Evolutionary conservation across 139 green algal species (phyloP).

Genomic region (Closterium sp.): DNA sequence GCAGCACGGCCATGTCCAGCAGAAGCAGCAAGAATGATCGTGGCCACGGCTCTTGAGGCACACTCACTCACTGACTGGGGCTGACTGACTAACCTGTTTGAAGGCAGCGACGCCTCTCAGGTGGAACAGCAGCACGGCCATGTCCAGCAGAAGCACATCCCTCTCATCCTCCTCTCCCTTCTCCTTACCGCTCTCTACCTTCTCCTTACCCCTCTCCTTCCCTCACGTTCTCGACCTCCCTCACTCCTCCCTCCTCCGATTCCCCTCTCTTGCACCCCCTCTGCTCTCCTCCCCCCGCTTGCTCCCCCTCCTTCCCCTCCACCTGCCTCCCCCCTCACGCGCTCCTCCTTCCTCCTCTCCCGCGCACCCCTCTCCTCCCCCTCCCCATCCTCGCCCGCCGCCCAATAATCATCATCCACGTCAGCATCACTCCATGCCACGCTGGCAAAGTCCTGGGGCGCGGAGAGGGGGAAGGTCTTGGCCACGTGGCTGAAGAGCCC

Average conservation of each 20-base stretch:
- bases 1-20: too few relatives aligned
- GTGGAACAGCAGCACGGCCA: background rate
- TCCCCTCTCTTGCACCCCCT: background rate
- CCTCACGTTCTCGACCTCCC: background rate
- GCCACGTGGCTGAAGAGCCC: slow-evolving; percentile 67
- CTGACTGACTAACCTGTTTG: background rate
- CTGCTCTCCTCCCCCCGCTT: background rate
- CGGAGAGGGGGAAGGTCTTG: slow-evolving; percentile 43
- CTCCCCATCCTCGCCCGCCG: background rate
- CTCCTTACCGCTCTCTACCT: background rate
- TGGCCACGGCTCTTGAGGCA: too few relatives aligned
- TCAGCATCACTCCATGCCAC: too few relatives aligned
- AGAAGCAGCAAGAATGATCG: too few relatives aligned
- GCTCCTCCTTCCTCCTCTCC: background rate
- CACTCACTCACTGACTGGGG: too few relatives aligned
- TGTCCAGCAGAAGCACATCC: background rate
- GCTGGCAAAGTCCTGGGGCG: too few relatives aligned
- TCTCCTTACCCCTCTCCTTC: background rate
- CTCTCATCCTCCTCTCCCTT: background rate
- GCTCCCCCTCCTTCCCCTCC: background rate
- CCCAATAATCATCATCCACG: too few relatives aligned
- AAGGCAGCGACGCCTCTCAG: background rate
- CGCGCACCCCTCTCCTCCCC: background rate
- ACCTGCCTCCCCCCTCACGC: background rate
- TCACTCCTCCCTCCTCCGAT: background rate